Evolutionary conservation across 2,329 filamentous ascomycete genomes (phyloP).

Genomic region (Metarhizium guizhouense): DNA sequence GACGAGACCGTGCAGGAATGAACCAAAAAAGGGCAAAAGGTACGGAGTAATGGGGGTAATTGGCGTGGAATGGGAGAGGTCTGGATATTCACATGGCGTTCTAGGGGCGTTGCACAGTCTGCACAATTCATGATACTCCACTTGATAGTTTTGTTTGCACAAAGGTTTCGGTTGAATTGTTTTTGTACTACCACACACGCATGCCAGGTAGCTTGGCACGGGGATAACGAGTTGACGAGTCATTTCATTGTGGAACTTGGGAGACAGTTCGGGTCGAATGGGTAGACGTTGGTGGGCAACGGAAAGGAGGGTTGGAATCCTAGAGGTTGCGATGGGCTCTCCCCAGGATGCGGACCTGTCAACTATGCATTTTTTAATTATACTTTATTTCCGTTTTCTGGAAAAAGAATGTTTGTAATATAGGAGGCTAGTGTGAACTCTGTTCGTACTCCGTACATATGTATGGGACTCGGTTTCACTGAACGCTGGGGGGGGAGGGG

Average conservation of each 20-base stretch:
- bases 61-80: not conserved
- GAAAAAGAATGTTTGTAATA: too few species aligned
- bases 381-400: too few species aligned
- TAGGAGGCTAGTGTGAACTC: too few species aligned
- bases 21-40: not conserved
- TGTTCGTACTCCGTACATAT: too few species aligned
- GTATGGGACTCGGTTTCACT: too few species aligned
- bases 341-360: not conserved
- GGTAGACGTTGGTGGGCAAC: not conserved
- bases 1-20: conserved; percentile 23
- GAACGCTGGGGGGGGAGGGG: too few species aligned
- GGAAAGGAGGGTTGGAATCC: not conserved
- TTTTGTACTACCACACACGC: conserved; percentile 1
- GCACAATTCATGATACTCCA: conserved; percentile 3
- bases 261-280: not conserved
- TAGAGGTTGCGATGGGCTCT: not conserved
- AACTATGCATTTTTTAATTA: too few species aligned
- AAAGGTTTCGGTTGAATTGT: not conserved
- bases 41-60: not conserved
- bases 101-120: not conserved
- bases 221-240: conserved; percentile 4
- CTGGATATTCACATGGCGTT: not conserved
- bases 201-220: not conserved
- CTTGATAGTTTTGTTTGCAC: not conserved
- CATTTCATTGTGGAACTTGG: not conserved